Conservation (phyloP, 108 stramenopile genomes). For the Schizochytrium sp. region DNA sequence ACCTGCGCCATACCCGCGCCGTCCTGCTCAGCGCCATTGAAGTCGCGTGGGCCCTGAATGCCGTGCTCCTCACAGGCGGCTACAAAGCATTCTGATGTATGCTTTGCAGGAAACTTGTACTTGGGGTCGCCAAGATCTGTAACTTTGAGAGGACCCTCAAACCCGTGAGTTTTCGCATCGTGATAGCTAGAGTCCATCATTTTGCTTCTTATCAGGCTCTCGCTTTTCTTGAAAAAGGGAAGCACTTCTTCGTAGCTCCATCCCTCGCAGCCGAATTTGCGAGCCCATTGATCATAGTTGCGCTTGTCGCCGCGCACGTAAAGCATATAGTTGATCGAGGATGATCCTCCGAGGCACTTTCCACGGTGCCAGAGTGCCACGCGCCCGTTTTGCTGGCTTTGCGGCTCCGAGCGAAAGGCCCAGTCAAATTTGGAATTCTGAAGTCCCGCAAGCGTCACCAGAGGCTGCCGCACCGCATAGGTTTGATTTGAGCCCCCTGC, state of each 20-base stretch:
- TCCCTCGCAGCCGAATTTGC: constrained; percentile 2
- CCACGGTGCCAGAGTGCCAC: constrained; percentile 38
- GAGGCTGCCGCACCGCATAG: background rate
- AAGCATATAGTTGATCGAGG: constrained; percentile 38
- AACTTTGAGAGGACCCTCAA: constrained; percentile 26
- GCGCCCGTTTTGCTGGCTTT: background rate
- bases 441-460: background rate
- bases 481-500: constrained; percentile 21
- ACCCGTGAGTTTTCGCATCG: background rate
- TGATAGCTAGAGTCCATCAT: background rate
- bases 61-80: constrained; percentile 32
- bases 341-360: constrained; percentile 37
- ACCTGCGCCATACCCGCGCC: background rate
- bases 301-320: constrained; percentile 34
- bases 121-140: constrained; percentile 19
- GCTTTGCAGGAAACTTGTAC: background rate
- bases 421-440: background rate
- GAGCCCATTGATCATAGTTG: constrained; percentile 45
- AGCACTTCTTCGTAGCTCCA: constrained; percentile 31
- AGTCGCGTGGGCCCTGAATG: constrained; percentile 22
- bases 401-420: background rate
- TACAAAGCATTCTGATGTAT: background rate
- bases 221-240: constrained; percentile 34
- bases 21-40: constrained; percentile 28
- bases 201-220: background rate